Conservation (phyloP, 2,329 filamentous ascomycete species). For the Nemania sp. region DNA sequence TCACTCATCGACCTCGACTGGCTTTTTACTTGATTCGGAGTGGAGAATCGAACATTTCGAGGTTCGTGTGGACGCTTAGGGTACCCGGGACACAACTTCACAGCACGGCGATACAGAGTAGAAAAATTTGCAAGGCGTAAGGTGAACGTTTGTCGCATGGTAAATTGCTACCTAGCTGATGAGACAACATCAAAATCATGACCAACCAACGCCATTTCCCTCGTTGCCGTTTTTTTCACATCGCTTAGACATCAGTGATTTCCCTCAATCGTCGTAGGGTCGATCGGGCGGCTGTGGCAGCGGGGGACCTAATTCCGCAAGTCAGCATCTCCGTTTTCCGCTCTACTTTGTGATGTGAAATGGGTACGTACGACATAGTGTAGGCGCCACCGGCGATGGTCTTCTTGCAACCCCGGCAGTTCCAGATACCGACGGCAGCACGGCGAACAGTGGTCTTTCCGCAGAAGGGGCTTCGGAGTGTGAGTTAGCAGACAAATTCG, state of each 20-base stretch:
- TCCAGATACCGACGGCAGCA: conserved; percentile 93
- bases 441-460: conserved; percentile 90
- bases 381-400: conserved; percentile 93
- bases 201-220: conserved; percentile 41
- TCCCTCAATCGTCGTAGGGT: conserved; percentile 42
- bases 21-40: background rate
- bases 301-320: conserved; percentile 34
- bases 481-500: conserved; percentile 26
- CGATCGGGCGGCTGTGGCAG: conserved; percentile 41
- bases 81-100: conserved; percentile 20
- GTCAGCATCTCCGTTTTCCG: conserved; percentile 21
- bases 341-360: background rate
- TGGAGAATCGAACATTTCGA: conserved; percentile 3
- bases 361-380: conserved; percentile 88
- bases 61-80: background rate
- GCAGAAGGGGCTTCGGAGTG: conserved; percentile 83
- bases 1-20: background rate
- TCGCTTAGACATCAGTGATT: conserved; percentile 42
- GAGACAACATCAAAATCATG: conserved; percentile 41
- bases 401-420: conserved; percentile 96
- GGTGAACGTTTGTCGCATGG: conserved; percentile 38
- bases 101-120: conserved; percentile 16
- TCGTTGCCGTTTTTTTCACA: conserved; percentile 36
- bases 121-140: conserved; percentile 30
- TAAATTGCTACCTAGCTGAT: conserved; percentile 42